Evolutionary conservation across 768 basidiomycete species (phyloP), one percentile per base, ranked within the genome.

Genomic region (Russula compacta): DNA sequence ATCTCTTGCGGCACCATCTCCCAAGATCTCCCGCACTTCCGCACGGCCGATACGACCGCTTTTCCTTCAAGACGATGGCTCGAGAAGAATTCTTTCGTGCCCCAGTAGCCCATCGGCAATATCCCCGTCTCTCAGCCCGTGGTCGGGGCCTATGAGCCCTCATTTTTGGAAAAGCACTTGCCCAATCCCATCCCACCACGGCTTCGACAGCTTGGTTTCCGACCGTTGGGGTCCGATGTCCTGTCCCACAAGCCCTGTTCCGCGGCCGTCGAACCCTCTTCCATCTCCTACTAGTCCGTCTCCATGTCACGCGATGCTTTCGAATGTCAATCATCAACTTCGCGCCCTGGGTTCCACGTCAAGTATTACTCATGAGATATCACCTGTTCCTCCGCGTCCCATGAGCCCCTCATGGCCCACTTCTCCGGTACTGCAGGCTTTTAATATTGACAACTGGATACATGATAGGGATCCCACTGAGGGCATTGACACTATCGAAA

Each of bases 181-280:
- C 56, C 15, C 50, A 15, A 50, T 14, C 35, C 55, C 60, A 33
- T 35, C 32, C 19, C 33, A 35, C 14, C 14, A 32, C 50, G 44
- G 2, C 46, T 52, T 24, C 36, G 38, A 52, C 52, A 21, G 19
- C 50, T 33, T 19, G 12, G 10, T 50, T 47, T 43, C 44, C 14
- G 11, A 33, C 12, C n/a, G 43, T 44, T 56, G 44, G n/a, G 17
- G 24, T 32, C 21, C 61, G 10, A 48, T 54, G 61, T 63, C 61
- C 29, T 53, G 56, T 50, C 56, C 61, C n/a, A 62, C 61, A n/a
- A 62, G 56, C 51, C 61, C 61, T 6, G 21, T 58, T 48, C 44
- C 53, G 17, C 38, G 44, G 51, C 14, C 51, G 24, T 48, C 61
- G 44, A 48, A 36, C 17, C 36, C 61, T 17, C n/a, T 19, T 24